These are phyloP conservation scores for Phenoliferia sp. DNA, from an alignment of 1,284 basidiomycete genomes.

Conservation along the genomic window DNA sequence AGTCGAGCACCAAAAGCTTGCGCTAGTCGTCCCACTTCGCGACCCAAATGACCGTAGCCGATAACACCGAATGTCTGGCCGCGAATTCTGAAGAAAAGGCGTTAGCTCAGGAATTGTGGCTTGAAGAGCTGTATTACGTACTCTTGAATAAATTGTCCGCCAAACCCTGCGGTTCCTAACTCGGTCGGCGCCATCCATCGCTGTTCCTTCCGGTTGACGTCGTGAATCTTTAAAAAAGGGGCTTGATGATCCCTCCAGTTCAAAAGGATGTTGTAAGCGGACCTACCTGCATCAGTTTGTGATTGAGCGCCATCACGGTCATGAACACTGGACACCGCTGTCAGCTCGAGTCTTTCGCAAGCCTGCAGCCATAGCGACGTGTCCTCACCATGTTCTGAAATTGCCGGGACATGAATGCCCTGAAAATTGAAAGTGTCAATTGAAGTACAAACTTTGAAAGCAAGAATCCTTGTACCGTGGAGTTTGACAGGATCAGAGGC, in stretches of 20 bases:
- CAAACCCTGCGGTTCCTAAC: constrained; percentile 1
- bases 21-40: constrained; percentile 21
- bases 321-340: constrained; percentile 1
- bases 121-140: not conserved
- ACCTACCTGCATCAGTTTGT: not conserved
- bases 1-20: constrained; percentile 1
- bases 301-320: constrained; percentile 3
- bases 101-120: not conserved
- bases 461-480: too few species aligned
- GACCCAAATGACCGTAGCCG: constrained; percentile 23
- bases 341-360: not conserved
- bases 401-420: constrained; percentile 17
- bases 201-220: constrained; percentile 6
- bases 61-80: not conserved
- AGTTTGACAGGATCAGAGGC: constrained; percentile 17
- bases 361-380: not conserved
- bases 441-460: too few species aligned
- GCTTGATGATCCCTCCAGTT: not conserved
- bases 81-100: not conserved
- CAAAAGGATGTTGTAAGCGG: not conserved
- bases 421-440: too few species aligned
- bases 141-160: constrained; percentile 19
- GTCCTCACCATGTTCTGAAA: constrained; percentile 20
- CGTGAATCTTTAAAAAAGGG: too few species aligned
- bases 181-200: constrained; percentile 13